phyloP scores from a whole-genome alignment of 2,329 filamentous ascomycete species.

The Talaromyces sp. region DNA sequence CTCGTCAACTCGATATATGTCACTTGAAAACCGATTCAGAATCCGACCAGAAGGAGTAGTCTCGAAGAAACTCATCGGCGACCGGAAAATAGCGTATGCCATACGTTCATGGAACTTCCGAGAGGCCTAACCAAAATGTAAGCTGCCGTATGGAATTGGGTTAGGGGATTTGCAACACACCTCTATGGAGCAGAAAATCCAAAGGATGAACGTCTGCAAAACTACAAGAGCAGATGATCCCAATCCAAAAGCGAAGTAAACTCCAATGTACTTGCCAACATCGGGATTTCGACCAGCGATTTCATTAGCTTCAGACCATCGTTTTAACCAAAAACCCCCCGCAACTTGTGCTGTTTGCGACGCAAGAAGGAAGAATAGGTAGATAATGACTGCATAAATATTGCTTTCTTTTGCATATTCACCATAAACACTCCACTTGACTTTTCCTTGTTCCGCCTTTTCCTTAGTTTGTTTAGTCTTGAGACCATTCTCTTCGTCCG shows the following conservation, averaged over 20 bases:
- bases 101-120: conserved; percentile 95
- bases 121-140: conserved; percentile 58
- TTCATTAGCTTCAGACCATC: conserved; percentile 80
- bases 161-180: conserved; percentile 42
- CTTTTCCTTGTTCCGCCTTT: conserved; percentile 87
- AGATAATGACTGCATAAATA: conserved; percentile 73
- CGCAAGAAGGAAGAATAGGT: conserved; percentile 68
- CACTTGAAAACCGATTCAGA: conserved; percentile 73
- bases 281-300: conserved; percentile 62
- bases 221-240: conserved; percentile 81
- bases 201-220: conserved; percentile 86
- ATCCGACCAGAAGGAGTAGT: conserved; percentile 95
- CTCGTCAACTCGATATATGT: conserved; percentile 70
- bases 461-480: conserved; percentile 86
- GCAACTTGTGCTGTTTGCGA: conserved; percentile 78
- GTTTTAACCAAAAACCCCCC: conserved; percentile 87
- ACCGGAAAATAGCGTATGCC: conserved; percentile 95
- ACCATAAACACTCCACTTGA: conserved; percentile 91
- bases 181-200: conserved; percentile 99
- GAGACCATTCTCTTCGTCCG: conserved; percentile 67
- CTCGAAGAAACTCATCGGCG: conserved; percentile 98
- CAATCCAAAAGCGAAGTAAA: conserved; percentile 93
- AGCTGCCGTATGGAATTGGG: not conserved
- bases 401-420: conserved; percentile 97
- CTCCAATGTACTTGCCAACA: conserved; percentile 83